Conservation (phyloP, 2,329 filamentous ascomycete genomes). For the Neurospora sp. region DNA sequence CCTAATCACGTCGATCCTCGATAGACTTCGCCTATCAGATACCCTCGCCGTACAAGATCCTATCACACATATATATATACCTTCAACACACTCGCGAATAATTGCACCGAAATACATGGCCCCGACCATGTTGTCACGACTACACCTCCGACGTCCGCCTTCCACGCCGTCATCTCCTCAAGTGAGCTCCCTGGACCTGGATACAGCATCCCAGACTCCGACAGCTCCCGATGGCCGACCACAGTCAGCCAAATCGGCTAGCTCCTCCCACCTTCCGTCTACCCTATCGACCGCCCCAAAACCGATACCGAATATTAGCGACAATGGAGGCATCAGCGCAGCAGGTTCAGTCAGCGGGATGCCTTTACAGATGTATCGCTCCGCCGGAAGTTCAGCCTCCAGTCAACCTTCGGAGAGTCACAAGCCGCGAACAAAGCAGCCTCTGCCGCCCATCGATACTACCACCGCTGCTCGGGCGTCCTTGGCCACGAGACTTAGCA, state of each 20-base stretch:
- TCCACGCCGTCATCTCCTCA: not conserved
- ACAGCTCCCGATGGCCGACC: not conserved
- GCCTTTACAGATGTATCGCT: constrained; percentile 40
- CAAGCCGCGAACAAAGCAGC: constrained; percentile 22
- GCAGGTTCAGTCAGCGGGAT: constrained; percentile 45
- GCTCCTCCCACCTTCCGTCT: not conserved
- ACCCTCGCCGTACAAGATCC: not conserved
- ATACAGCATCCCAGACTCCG: not conserved
- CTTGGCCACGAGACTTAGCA: constrained; percentile 21
- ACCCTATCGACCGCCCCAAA: not conserved
- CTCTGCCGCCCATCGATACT: constrained; percentile 27
- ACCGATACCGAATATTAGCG: constrained; percentile 10
- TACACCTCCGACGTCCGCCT: not conserved
- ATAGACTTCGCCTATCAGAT: not conserved
- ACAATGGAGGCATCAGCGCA: constrained; percentile 17
- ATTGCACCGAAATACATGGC: not conserved
- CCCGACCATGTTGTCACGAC: not conserved
- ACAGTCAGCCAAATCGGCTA: not conserved
- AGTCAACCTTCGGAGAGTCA: constrained; percentile 17
- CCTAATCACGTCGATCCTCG: not conserved
- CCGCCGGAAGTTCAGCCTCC: constrained; percentile 1
- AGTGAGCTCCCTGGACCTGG: not conserved
- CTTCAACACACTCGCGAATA: not conserved
- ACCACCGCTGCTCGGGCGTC: constrained; percentile 21
- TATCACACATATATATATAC: not conserved